These are phyloP conservation scores for Eimeria mitis DNA, from an alignment of 169 alveolate species.

Conservation along the genomic window DNA sequence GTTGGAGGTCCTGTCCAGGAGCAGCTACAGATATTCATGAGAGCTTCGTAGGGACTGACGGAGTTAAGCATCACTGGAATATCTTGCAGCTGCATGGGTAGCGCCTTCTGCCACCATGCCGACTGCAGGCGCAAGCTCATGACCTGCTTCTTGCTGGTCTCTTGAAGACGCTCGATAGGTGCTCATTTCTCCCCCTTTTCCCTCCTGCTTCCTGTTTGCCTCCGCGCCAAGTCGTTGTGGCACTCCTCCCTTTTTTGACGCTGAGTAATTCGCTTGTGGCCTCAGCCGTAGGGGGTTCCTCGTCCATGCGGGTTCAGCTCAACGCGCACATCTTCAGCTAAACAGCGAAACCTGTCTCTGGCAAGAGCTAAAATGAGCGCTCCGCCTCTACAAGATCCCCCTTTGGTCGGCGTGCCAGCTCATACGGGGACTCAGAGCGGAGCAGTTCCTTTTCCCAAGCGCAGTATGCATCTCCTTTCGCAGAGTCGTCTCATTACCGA, in stretches of 20 bases:
- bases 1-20: constrained; percentile 16
- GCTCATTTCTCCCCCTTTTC: neutral
- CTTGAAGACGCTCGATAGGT: neutral
- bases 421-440: constrained; percentile 41
- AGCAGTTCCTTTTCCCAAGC: constrained; percentile 30
- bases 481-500: constrained; percentile 61
- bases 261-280: constrained; percentile 20
- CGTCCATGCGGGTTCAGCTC: constrained; percentile 66
- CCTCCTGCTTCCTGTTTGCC: neutral
- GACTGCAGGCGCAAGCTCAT: constrained; percentile 22
- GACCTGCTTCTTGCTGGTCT: constrained; percentile 41
- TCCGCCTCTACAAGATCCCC: constrained; percentile 56
- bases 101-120: constrained; percentile 52
- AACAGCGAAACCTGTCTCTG: constrained; percentile 1
- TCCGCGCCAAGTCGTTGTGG: neutral
- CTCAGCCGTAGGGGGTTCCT: constrained; percentile 22
- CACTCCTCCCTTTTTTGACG: neutral
- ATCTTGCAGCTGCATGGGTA: constrained; percentile 40
- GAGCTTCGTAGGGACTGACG: neutral
- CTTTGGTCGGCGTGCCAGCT: constrained; percentile 38
- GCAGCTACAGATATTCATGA: neutral
- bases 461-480: constrained; percentile 60
- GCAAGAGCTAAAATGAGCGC: constrained; percentile 58
- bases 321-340: constrained; percentile 4
- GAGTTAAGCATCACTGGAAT: neutral